Conservation (phyloP, 1,284 basidiomycete genomes). For the Ganoderma boninense region DNA sequence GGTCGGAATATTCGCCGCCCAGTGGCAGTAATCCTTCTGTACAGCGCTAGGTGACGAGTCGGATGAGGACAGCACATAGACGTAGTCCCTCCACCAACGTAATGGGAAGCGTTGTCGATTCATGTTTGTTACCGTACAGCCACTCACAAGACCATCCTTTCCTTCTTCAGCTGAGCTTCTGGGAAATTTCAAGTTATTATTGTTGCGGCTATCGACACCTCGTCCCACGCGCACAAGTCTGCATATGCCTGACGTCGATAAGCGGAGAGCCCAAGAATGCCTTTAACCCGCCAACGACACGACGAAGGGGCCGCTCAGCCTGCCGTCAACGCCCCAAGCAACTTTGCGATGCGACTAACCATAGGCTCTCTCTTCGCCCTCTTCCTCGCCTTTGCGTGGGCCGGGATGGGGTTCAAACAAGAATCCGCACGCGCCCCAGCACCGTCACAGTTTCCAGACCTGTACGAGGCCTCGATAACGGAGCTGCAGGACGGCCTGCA, state of each 20-base stretch:
- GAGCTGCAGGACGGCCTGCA: conserved; percentile 59
- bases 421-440: background rate
- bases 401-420: conserved; percentile 6
- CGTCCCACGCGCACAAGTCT: conserved; percentile 2
- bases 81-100: background rate
- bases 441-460: conserved; percentile 51
- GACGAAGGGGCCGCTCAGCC: background rate
- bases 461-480: conserved; percentile 67
- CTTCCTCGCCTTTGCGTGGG: conserved; percentile 13
- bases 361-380: conserved; percentile 9
- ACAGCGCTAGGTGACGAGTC: background rate
- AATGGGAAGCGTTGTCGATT: background rate
- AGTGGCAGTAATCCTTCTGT: background rate
- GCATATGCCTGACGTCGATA: conserved; percentile 12
- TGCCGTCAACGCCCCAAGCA: background rate
- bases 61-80: background rate
- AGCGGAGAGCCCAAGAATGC: background rate
- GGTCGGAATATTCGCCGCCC: no score
- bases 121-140: background rate
- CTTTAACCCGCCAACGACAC: background rate
- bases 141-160: conserved; percentile 5
- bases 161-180: background rate
- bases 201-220: background rate
- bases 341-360: conserved; percentile 1
- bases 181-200: conserved; percentile 6